Percentiles rank a stretch among this genome's conserved stretches.
phyloP scores from a whole-genome alignment of 2,329 filamentous ascomycete species.

The Alternaria gaisen region DNA sequence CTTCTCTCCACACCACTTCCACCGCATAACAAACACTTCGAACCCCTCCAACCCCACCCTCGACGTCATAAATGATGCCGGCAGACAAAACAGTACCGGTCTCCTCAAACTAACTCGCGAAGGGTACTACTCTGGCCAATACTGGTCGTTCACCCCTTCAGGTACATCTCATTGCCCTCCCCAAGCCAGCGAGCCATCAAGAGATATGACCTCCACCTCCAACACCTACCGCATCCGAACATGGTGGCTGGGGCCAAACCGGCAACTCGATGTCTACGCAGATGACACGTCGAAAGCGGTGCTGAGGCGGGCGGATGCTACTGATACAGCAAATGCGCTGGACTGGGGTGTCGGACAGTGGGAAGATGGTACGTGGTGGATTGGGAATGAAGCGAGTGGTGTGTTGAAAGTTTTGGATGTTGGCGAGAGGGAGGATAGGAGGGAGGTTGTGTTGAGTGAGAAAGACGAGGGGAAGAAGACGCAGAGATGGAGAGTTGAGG shows the following conservation, averaged over 20 bases:
- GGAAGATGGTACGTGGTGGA: conserved; percentile 34
- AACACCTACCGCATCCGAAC: conserved; percentile 29
- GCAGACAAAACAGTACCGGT: background rate
- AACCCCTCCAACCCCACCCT: background rate
- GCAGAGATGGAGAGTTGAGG: conserved; percentile 33
- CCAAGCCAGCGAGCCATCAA: background rate
- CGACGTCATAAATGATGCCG: background rate
- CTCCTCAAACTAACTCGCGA: conserved; percentile 18
- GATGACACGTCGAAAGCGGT: conserved; percentile 24
- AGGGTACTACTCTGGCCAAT: conserved; percentile 33
- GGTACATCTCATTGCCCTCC: background rate
- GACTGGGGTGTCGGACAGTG: conserved; percentile 31
- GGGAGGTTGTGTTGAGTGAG: conserved; percentile 23
- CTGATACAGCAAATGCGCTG: conserved; percentile 9
- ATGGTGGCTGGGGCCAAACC: conserved; percentile 30
- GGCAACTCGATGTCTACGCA: conserved; percentile 26
- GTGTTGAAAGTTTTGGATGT: conserved; percentile 29
- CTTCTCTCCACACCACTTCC: background rate
- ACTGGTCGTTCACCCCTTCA: conserved; percentile 32
- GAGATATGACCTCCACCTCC: conserved; percentile 14
- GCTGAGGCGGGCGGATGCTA: conserved; percentile 18
- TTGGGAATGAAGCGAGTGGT: conserved; percentile 29
- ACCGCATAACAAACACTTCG: background rate
- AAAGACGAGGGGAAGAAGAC: conserved; percentile 26
- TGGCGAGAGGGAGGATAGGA: conserved; percentile 25